Evolutionary conservation across 306 rosid genomes (phyloP).

Genomic region (Begonia masoniana): DNA sequence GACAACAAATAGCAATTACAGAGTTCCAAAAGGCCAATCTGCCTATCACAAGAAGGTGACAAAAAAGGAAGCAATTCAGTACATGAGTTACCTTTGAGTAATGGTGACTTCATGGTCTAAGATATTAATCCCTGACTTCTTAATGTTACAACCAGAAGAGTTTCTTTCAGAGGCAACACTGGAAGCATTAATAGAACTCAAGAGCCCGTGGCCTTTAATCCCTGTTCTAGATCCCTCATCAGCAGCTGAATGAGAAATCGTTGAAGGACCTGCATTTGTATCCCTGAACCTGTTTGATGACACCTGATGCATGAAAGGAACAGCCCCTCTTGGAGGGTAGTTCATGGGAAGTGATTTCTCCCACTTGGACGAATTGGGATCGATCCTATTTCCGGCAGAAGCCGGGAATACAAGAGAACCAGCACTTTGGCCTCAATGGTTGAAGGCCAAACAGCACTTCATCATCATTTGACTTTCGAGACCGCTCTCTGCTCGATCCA

Average conservation of each 20-base stretch:
- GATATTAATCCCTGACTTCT: conserved; percentile 37
- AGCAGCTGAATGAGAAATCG: conserved; percentile 82
- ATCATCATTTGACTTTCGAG: conserved; percentile 42
- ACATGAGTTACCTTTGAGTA: conserved; percentile 36
- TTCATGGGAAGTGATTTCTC: conserved; percentile 42
- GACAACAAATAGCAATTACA: conserved; percentile 11
- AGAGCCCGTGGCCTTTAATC: conserved; percentile 72
- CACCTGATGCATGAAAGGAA: no score
- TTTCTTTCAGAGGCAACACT: conserved; percentile 45
- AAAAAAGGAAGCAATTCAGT: conserved; percentile 1
- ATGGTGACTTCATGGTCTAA: conserved; percentile 50
- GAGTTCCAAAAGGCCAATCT: no score
- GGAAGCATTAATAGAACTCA: conserved; percentile 46
- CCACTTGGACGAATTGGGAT: conserved; percentile 36
- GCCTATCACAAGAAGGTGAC: no score
- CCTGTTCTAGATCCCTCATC: conserved; percentile 99
- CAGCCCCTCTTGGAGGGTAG: no score
- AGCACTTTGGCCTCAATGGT: conserved; percentile 33
- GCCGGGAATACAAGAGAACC: conserved; percentile 52
- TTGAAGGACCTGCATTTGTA: conserved; percentile 49
- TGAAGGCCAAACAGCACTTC: no score
- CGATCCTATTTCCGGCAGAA: conserved; percentile 41
- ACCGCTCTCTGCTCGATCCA: conserved; percentile 55
- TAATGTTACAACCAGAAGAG: conserved; percentile 47
- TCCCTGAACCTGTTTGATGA: no score